Evolutionary conservation across 305 asterid species (phyloP).

Genomic region (Fraxinus latifolia): DNA sequence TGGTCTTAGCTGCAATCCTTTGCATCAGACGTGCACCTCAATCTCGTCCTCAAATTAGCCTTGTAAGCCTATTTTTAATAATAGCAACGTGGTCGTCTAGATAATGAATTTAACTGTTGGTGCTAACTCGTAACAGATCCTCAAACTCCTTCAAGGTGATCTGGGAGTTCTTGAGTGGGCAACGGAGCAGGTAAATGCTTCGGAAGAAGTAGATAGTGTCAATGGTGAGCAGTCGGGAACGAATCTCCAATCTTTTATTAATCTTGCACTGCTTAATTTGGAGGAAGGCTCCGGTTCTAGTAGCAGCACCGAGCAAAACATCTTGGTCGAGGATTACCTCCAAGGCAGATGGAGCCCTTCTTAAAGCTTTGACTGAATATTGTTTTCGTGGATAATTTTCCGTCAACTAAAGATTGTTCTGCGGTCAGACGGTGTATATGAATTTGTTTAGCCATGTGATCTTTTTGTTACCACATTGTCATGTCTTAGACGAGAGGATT

Average conservation of each 20-base stretch:
- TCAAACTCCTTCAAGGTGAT: slow-evolving; percentile 71
- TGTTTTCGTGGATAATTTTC: neutral
- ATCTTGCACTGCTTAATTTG: slow-evolving; percentile 65
- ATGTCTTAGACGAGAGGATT: slow-evolving; percentile 57
- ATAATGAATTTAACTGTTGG: neutral
- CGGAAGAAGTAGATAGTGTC: slow-evolving; percentile 38
- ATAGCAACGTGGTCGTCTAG: neutral
- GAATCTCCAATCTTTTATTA: slow-evolving; percentile 65
- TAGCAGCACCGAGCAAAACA: slow-evolving; percentile 58
- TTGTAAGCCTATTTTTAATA: slow-evolving; percentile 39
- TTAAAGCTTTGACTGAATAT: slow-evolving; percentile 53
- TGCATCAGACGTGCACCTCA: slow-evolving; percentile 65
- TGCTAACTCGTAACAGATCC: slow-evolving; percentile 44
- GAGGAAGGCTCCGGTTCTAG: slow-evolving; percentile 63
- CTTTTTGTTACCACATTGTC: neutral
- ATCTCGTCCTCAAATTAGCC: slow-evolving; percentile 62
- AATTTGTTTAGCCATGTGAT: slow-evolving; percentile 6
- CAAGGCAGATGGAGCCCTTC: slow-evolving; percentile 72
- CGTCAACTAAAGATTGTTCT: slow-evolving; percentile 10
- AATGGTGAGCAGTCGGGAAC: slow-evolving; percentile 42
- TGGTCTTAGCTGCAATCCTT: slow-evolving; percentile 69
- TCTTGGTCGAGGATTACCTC: slow-evolving; percentile 69
- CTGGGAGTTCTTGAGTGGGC: slow-evolving; percentile 51
- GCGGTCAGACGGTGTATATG: slow-evolving; percentile 23
- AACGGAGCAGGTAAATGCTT: slow-evolving; percentile 38